Conservation (phyloP, 2,329 filamentous ascomycete species). For the Triangularia verruculosa region DNA sequence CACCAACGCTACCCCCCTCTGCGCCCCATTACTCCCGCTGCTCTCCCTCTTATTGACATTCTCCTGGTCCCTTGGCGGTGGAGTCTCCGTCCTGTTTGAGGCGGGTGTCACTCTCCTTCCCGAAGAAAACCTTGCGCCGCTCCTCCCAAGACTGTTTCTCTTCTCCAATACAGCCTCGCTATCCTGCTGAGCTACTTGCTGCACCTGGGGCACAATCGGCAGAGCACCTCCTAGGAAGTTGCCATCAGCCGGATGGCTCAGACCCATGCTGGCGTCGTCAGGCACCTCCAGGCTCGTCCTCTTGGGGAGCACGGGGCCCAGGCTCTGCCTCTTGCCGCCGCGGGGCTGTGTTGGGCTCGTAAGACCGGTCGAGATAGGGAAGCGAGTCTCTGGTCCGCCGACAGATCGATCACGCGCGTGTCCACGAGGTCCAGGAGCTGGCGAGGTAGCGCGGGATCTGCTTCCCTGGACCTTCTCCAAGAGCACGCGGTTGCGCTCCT, state of each 20-base stretch:
- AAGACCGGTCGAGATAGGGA: constrained; percentile 72
- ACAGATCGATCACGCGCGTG: constrained; percentile 81
- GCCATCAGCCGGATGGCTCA: constrained; percentile 34
- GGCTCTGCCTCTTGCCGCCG: constrained; percentile 44
- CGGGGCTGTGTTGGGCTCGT: constrained; percentile 52
- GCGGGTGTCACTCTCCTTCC: constrained; percentile 47
- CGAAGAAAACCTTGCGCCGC: constrained; percentile 48
- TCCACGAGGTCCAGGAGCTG: constrained; percentile 57
- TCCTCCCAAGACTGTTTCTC: constrained; percentile 61
- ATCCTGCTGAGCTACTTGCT: constrained; percentile 25
- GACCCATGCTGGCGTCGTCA: constrained; percentile 45
- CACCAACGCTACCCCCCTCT: constrained; percentile 62
- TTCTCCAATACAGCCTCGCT: constrained; percentile 48
- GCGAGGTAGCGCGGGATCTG: constrained; percentile 72
- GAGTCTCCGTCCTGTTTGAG: constrained; percentile 27
- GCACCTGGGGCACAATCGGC: constrained; percentile 21
- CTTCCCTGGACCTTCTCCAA: constrained; percentile 63
- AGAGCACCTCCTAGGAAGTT: constrained; percentile 30
- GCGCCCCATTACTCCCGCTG: constrained; percentile 15
- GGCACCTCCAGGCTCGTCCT: constrained; percentile 81
- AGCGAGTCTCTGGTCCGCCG: constrained; percentile 70
- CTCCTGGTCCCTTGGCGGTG: constrained; percentile 13
- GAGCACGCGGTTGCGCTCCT: constrained; percentile 83
- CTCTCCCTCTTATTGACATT: constrained; percentile 10
- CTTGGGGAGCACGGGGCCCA: constrained; percentile 53